These are phyloP conservation scores for Cordyceps tenuipes DNA, from an alignment of 2,329 filamentous ascomycete genomes.

Conservation along the genomic window DNA sequence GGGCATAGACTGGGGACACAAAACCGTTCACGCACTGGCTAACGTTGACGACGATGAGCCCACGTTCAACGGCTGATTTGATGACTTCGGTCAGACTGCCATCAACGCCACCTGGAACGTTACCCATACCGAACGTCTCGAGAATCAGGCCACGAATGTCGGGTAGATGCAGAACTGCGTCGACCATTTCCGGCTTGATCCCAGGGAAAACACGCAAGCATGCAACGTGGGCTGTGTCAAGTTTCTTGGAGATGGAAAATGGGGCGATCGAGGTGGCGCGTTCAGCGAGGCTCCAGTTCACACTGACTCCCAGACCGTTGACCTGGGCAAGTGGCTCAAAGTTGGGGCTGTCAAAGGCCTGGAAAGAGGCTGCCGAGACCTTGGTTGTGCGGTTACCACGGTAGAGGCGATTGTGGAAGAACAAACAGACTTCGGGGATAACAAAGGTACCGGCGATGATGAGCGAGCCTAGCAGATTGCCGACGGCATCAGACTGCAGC, in stretches of 20 bases:
- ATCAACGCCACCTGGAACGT: conserved; percentile 75
- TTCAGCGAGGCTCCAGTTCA: conserved; percentile 71
- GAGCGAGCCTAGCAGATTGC: conserved; percentile 80
- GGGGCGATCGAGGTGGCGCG: conserved; percentile 65
- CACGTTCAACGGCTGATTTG: conserved; percentile 65
- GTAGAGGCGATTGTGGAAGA: conserved; percentile 88
- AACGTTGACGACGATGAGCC: conserved; percentile 81
- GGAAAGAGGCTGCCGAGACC: conserved; percentile 76
- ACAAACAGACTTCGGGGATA: conserved; percentile 86
- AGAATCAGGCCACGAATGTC: conserved; percentile 73
- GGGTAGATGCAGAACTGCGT: conserved; percentile 70
- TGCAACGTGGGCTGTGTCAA: conserved; percentile 82
- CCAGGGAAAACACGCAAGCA: conserved; percentile 87
- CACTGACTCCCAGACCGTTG: conserved; percentile 69
- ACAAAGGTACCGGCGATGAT: conserved; percentile 89
- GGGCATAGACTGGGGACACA: conserved; percentile 70
- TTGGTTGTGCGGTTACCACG: conserved; percentile 85
- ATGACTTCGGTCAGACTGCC: conserved; percentile 73
- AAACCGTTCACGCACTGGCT: conserved; percentile 79
- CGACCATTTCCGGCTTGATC: conserved; percentile 88
- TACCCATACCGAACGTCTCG: conserved; percentile 89
- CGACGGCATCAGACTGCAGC: conserved; percentile 82
- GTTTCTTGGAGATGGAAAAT: conserved; percentile 64
- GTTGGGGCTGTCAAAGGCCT: conserved; percentile 86
- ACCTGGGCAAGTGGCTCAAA: conserved; percentile 72